phyloP scores from a whole-genome alignment of 2,329 filamentous ascomycete species.

The Calonectria pseudoturangicola region DNA sequence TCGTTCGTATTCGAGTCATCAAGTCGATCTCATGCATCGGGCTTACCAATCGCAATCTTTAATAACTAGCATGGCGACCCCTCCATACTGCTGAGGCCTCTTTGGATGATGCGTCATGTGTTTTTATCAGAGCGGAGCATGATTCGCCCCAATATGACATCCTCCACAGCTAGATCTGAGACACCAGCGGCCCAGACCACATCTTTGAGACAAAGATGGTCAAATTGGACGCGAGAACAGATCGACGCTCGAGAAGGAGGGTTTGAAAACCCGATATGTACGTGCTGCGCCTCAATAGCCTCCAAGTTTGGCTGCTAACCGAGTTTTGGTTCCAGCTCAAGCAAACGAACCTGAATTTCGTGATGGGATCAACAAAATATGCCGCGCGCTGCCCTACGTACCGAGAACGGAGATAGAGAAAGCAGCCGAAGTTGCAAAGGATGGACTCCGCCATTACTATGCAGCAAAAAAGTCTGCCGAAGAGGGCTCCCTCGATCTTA shows the following conservation, averaged over 20 bases:
- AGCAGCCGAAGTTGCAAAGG: slow-evolving; percentile 15
- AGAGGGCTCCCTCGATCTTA: not conserved
- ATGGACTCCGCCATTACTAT: not conserved
- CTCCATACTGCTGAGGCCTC: not conserved
- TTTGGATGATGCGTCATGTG: not conserved
- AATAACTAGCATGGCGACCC: not conserved
- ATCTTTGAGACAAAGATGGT: not conserved
- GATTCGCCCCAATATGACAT: not conserved
- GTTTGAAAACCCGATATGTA: slow-evolving; percentile 7
- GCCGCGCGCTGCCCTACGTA: not conserved
- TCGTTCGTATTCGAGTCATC: not conserved
- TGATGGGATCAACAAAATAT: not conserved
- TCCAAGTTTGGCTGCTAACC: not conserved
- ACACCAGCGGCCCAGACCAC: not conserved
- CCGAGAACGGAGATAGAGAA: not conserved
- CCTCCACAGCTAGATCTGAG: not conserved
- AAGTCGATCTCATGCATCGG: not conserved
- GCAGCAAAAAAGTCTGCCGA: not conserved
- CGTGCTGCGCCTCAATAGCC: not conserved
- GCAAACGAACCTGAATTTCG: not conserved
- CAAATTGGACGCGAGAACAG: not conserved
- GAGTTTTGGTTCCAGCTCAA: not conserved
- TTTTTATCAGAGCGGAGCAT: not conserved
- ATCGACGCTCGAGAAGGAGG: not conserved
- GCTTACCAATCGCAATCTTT: slow-evolving; percentile 20